Evolutionary conservation across 495 filamentous ascomycete genomes (phyloP).

Genomic region (Filosporella fistucella): DNA sequence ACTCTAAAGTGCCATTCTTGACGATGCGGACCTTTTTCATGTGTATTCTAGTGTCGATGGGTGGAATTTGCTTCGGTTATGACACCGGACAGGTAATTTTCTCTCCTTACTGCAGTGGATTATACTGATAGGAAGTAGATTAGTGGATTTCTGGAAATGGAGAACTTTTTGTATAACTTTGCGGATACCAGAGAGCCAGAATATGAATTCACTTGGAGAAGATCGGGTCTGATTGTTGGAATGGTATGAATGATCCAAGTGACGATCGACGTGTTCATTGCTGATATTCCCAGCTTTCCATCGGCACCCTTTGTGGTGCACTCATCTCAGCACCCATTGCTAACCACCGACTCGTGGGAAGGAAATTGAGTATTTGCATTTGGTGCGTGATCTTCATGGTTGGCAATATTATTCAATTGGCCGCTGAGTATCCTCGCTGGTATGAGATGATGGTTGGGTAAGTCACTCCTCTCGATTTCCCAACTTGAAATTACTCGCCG

Average conservation of each 20-base stretch:
- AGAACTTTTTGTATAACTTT: neutral
- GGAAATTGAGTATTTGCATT: neutral
- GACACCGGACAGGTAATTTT: neutral
- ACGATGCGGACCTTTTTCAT: neutral
- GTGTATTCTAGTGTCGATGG: neutral
- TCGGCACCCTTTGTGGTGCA: neutral
- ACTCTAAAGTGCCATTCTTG: neutral
- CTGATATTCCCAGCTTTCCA: neutral
- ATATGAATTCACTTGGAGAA: neutral
- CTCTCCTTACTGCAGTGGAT: neutral
- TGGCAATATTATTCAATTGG: neutral
- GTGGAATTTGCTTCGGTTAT: neutral
- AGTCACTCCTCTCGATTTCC: no score
- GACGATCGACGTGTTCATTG: neutral
- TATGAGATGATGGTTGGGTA: no score
- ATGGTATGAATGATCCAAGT: neutral
- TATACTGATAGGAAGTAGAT: neutral
- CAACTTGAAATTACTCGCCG: no score
- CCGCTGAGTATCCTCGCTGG: neutral
- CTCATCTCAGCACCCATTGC: neutral
- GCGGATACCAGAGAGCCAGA: neutral
- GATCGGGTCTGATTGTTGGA: neutral
- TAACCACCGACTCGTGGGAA: neutral
- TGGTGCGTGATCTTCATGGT: slow-evolving; percentile 2
- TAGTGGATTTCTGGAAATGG: neutral